phyloP scores from a whole-genome alignment of 78 protist genomes.

The Capsaspora owczarzaki region DNA sequence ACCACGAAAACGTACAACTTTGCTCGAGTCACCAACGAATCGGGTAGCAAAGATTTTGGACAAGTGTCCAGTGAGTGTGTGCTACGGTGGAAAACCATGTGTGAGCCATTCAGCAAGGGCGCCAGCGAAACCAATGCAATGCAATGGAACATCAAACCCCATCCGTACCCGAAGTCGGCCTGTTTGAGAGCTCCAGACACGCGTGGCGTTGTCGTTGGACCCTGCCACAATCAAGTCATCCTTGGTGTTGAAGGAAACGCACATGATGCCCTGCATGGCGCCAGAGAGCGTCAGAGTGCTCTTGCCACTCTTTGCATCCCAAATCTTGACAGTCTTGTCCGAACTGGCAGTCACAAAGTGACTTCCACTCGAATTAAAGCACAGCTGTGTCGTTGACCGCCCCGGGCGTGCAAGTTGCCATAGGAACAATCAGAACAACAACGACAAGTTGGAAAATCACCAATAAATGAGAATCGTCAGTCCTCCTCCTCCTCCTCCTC shows the following conservation, averaged over 20 bases:
- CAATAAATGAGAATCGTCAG: no score
- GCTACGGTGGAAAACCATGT: slow-evolving; percentile 2
- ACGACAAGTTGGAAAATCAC: no score
- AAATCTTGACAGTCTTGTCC: slow-evolving; percentile 54
- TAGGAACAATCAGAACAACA: no score
- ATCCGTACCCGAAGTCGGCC: neutral
- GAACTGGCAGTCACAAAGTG: slow-evolving; percentile 42
- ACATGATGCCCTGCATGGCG: slow-evolving; percentile 51
- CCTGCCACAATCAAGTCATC: slow-evolving; percentile 47
- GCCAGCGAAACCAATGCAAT: neutral
- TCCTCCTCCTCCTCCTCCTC: no score
- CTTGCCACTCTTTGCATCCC: slow-evolving; percentile 21
- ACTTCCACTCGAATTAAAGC: neutral
- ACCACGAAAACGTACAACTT: neutral
- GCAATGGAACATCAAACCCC: neutral
- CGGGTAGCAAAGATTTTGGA: slow-evolving; percentile 36
- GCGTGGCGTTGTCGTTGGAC: slow-evolving; percentile 52
- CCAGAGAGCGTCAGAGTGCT: slow-evolving; percentile 39
- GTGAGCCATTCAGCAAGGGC: neutral
- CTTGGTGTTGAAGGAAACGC: slow-evolving; percentile 36
- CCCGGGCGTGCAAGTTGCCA: no score
- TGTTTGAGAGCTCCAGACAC: slow-evolving; percentile 32
- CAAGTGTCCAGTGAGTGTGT: slow-evolving; percentile 69
- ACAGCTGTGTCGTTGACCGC: no score
- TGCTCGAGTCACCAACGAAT: slow-evolving; percentile 6